Base-by-base conservation (phyloP, 768 basidiomycete genomes). In the Mycena indigotica region DNA sequence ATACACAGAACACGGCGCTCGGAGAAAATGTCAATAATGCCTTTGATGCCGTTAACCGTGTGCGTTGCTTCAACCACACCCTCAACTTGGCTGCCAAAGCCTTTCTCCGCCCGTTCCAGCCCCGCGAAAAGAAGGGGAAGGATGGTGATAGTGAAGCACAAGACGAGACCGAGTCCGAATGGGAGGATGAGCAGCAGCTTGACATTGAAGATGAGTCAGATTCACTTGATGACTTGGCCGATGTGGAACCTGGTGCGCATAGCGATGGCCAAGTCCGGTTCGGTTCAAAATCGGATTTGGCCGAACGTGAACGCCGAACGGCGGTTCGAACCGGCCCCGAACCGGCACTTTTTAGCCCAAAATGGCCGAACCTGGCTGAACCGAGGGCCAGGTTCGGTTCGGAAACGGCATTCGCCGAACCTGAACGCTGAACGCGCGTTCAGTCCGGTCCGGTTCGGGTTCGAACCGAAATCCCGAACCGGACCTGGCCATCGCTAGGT, bases 261-360 rank as follows among this genome's bases (percentile, higher is more conserved):
- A 53, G 65, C 57, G 55, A 64, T 66, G 46, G 60, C 64, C 23
- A 65, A 63, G 49, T 57, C 28, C 50, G 16, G n/a, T 12, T 45
- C 44, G 28, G 23, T 29, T 12, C 17, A 16, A 24, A 45, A 6
- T 45, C 44, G 25, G 57, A 19, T 21, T n/a, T n/a, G n/a, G n/a
- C n/a, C n/a, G n/a, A 45, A 58, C 29, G 26, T 28, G 12, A 38
- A 16, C 40, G 28, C 21, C n/a, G n/a, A n/a, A n/a, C n/a, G n/a
- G n/a, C n/a, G n/a, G n/a, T n/a, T n/a, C n/a, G n/a, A n/a, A n/a
- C n/a, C n/a, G n/a, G n/a, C n/a, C n/a, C n/a, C n/a, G n/a, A n/a
- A n/a, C n/a, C n/a, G n/a, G n/a, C n/a, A n/a, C n/a, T n/a, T n/a
- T n/a, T n/a, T n/a, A n/a, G n/a, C n/a, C n/a, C n/a, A n/a, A n/a